Evolutionary conservation across 2,329 filamentous ascomycete genomes (phyloP), one percentile per base, ranked within the genome.

Genomic region (Diplodia intermedia): DNA sequence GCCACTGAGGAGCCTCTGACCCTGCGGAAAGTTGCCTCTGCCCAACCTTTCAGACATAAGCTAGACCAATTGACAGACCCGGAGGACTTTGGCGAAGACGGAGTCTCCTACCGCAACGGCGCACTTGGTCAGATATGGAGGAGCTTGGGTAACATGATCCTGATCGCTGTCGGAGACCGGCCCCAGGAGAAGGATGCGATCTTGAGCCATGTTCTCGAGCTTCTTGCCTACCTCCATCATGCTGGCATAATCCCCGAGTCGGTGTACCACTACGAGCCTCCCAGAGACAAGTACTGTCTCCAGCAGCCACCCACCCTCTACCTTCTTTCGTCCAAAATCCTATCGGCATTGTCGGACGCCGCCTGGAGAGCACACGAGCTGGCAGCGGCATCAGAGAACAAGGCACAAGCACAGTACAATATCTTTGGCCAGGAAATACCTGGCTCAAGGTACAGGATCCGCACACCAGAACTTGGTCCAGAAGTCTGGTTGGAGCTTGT

Each of bases 401-500:
- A 70, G n/a, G 71, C 73, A 31, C 79, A 80, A n/a, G 75, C 75
- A 3, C 72, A 75, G 4, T 80, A 81, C 65, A 62, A 68, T 2
- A 78, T 80, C 49, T 72, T 82, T 12, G 77, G 80, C 2, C 80
- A 79, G 15, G 81, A 82, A 68, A 79, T 82, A 36, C 81, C 81
- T 5, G 79, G 79, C 1, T 80, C 80, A 36, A 77, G 79, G 33
- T 82, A 80, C 70, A 79, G 78, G 53, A 73, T 81, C 1, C 73
- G 75, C 18, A 77, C 82, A 8, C 76, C 77, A 6, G 81, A 78
- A 20, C 70, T 84, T 12, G 73, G 77, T 0, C 79, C 81, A 1
- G 83, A 85, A 68, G 73, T 85, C 15, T 85, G 83, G 83, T 73
- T 85, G 20, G 83, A 85, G 71, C 75, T 85, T n/a, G 78, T 85